Evolutionary conservation across 495 filamentous ascomycete species (phyloP), one percentile per base, ranked within the genome.

Genomic region (Neurospora sp.): DNA sequence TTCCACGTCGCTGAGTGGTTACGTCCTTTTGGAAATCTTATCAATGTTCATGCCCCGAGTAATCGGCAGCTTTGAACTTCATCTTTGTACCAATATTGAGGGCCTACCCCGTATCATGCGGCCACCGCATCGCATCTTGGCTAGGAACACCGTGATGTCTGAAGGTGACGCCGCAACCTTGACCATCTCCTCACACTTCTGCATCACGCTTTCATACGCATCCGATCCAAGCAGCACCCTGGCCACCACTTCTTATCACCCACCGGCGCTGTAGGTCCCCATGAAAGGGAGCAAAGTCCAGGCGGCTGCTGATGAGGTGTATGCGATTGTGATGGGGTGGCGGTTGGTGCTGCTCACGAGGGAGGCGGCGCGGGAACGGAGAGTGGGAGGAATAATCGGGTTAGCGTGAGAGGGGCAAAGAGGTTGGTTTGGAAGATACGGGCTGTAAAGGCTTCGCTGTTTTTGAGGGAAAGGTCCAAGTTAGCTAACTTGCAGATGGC

Each of bases 381-480:
- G 40, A 75, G 40, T 18, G 78, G 75, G 41, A 78, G 69, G 35
- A 78, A 42, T 5, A 79, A 78, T 4, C 76, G 75, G 11, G 82
- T 82, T 2, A 82, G 37, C 31, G 75, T 73, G 37, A 82, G 76
- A 4, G 78, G 79, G 3, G 81, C 81, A 53, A 84, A 75, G 72
- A 81, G 76, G 41, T 83, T 78, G 37, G 80, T 76, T 20, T 82
- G 80, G 76, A 84, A 82, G 71, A 84, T 79, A 68, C 81, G 83
- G 38, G 78, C 74, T 41, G 81, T 78, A 70, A 83, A 79, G 71
- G 78, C 73, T 0, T 83, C 80, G 11, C 78, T 27, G 27, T 27
- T 27, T 27, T 27, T 27, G 27, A 27, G 27, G 27, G 27, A 27
- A 27, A 27, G 27, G 27, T 3, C 2, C 27, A 3, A 37, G 8